phyloP scores from a whole-genome alignment of 2,329 filamentous ascomycete species.

The Didymella glomerata region DNA sequence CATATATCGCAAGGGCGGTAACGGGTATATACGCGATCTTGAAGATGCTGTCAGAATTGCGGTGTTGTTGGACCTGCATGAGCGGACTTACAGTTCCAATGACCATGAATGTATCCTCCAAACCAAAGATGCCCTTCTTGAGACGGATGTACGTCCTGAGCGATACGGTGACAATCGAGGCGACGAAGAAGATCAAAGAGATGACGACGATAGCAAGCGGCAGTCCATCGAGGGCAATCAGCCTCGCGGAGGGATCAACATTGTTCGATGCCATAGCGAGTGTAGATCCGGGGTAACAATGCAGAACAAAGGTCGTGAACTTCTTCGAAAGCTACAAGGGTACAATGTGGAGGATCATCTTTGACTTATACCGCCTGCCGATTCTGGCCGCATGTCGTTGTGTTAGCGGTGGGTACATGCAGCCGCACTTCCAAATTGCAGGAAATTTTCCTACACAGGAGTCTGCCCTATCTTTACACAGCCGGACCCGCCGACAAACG shows the following conservation, averaged over 20 bases:
- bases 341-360: neutral
- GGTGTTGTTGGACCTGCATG: neutral
- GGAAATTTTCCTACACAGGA: neutral
- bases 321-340: neutral
- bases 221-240: slow-evolving; percentile 26
- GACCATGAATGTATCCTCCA: slow-evolving; percentile 33
- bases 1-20: slow-evolving; percentile 29
- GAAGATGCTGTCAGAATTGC: neutral
- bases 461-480: neutral
- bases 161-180: slow-evolving; percentile 28
- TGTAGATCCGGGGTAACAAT: slow-evolving; percentile 9
- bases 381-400: neutral
- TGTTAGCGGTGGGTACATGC: neutral
- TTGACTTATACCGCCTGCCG: neutral
- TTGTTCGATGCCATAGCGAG: slow-evolving; percentile 7
- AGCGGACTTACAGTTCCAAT: slow-evolving; percentile 23
- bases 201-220: slow-evolving; percentile 31
- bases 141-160: slow-evolving; percentile 30
- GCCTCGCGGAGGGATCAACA: slow-evolving; percentile 25
- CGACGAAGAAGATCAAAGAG: slow-evolving; percentile 25
- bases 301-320: neutral
- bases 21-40: slow-evolving; percentile 28
- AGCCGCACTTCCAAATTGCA: neutral
- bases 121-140: slow-evolving; percentile 26
- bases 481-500: neutral